phyloP scores from a whole-genome alignment of 2,329 filamentous ascomycete species.

The Aspergillus neotritici region DNA sequence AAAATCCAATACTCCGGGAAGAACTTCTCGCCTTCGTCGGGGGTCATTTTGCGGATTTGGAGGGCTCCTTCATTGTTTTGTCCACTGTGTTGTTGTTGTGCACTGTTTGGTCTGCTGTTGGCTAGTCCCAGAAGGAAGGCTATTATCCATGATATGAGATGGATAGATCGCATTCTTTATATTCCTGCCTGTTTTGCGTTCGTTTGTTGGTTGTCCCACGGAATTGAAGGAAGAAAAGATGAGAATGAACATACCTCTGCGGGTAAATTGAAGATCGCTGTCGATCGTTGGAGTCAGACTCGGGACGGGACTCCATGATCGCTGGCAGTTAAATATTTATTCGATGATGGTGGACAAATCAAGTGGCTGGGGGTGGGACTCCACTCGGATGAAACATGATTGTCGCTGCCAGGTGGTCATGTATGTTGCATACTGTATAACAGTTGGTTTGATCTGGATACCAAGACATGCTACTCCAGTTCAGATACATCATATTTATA shows the following conservation, averaged over 20 bases:
- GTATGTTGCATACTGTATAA: background rate
- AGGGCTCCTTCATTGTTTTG: too few species aligned
- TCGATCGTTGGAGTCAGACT: too few species aligned
- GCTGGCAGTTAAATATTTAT: too few species aligned
- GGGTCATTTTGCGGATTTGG: conserved; percentile 37
- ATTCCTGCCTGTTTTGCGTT: too few species aligned
- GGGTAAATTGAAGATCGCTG: background rate
- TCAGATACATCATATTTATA: too few species aligned
- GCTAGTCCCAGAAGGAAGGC: too few species aligned
- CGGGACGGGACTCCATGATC: too few species aligned
- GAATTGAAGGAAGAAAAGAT: background rate
- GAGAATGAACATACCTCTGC: background rate
- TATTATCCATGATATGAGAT: too few species aligned
- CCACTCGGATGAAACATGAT: background rate
- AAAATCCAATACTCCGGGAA: conserved; percentile 44
- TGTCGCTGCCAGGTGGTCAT: background rate
- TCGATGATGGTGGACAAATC: conserved; percentile 3
- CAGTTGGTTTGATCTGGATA: background rate
- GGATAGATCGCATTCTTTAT: too few species aligned
- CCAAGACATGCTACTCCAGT: background rate
- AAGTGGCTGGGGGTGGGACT: conserved; percentile 10
- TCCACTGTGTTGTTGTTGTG: too few species aligned
- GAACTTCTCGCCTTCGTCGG: conserved; percentile 45
- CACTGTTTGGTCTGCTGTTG: too few species aligned
- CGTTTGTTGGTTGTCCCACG: too few species aligned